Evolutionary conservation across 1,284 basidiomycete species (phyloP), one percentile per base, ranked within the genome.

Genomic region (Paramarasmius palmivorus): DNA sequence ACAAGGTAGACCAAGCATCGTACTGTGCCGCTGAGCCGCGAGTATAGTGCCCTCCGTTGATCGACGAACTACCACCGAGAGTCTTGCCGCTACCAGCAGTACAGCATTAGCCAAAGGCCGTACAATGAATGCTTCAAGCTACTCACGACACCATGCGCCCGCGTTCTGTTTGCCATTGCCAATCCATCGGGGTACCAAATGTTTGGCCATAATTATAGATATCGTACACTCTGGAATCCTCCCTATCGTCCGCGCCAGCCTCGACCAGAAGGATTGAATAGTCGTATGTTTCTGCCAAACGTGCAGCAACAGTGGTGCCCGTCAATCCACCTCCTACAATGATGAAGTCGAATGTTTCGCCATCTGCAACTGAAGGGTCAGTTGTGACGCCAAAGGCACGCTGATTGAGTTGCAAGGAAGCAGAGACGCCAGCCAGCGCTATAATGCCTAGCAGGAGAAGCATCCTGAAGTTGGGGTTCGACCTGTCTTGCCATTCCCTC

Each of bases 241-340:
- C 63, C 23, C 81, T 69, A 57, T 79, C 68, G 60, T 83, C 80
- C 10, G 66, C 66, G 5, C 84, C 84, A 1, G 78, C 83, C 62
- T 87, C 84, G 54, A 86, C 73, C 45, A 85, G 66, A 15, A 84
- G 71, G 8, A 87, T 73, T 1, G 75, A 77, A 47, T 42, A 75
- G 67, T 7, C 62, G 59, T 0, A 79, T 62, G 59, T 87, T 76
- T 62, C 84, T 0, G 82, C 67, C 23, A 90, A 72, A 3, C 86
- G 74, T 12, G 74, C 72, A 2, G 87, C 86, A 7, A 90, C 77
- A 0, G 83, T 83, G 8, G 79, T 73, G 2, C 87, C 88, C 1
- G 81, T 75, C 4, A 86, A 70, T 0, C 87, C 86, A 20, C 79
- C 86, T 3, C 86, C 86, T 4, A 84, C 78, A 48, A 88, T 74